These are phyloP conservation scores for Theobroma grandiflorum DNA, from an alignment of 441 rosid genomes.

Conservation along the genomic window DNA sequence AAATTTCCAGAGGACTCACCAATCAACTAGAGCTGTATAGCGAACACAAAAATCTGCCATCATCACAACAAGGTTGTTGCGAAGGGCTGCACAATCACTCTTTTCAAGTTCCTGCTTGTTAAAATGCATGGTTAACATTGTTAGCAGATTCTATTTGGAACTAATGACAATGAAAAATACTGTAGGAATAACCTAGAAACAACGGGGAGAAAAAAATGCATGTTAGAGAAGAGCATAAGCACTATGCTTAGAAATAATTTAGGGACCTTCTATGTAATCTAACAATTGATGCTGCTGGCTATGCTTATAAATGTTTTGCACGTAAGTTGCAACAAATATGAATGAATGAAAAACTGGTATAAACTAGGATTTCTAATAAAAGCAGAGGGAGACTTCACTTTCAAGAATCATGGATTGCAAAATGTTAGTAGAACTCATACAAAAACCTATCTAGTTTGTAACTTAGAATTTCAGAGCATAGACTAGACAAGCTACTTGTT, in stretches of 20 bases:
- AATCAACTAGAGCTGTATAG: slow-evolving; percentile 88
- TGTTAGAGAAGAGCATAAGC: neutral
- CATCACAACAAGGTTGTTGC: slow-evolving; percentile 87
- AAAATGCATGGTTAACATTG: slow-evolving; percentile 12
- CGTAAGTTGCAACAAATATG: neutral
- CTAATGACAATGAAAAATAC: neutral
- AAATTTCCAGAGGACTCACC: slow-evolving; percentile 58
- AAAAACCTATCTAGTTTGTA: neutral
- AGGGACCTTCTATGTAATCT: neutral
- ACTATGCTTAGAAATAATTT: neutral
- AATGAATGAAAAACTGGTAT: slow-evolving; percentile 13
- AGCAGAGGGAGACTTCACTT: neutral
- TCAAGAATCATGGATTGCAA: slow-evolving; percentile 19
- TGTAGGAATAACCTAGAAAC: neutral
- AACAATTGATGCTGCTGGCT: neutral
- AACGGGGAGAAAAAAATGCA: neutral
- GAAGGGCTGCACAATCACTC: slow-evolving; percentile 88
- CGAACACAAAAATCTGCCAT: slow-evolving; percentile 97
- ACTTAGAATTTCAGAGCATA: neutral
- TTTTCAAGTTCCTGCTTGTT: slow-evolving; percentile 83
- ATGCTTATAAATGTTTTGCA: neutral
- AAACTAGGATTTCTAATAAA: neutral
- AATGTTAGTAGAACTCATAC: neutral
- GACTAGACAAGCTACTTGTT: slow-evolving; percentile 9
- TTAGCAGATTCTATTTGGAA: neutral